phyloP scores from a whole-genome alignment of 164 flowering plant genomes.

The Taxillus chinensis region DNA sequence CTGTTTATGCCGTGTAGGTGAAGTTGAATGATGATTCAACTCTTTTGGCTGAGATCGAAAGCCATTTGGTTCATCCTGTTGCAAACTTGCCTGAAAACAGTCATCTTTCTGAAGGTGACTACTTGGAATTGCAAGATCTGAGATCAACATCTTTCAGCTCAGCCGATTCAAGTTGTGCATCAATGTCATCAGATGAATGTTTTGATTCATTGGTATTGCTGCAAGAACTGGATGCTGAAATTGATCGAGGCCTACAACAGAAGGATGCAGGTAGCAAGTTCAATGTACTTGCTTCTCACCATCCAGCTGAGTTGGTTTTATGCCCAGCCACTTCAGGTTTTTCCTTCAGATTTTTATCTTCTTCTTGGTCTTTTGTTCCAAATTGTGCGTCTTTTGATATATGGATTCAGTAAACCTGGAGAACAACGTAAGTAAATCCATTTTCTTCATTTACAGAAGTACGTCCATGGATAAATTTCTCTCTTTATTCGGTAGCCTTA shows the following conservation, averaged over 20 bases:
- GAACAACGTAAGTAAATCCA: no score
- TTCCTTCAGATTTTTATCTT: background rate
- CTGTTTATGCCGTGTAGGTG: conserved; percentile 14
- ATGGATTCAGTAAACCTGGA: background rate
- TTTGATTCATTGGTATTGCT: conserved; percentile 33
- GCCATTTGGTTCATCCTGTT: conserved; percentile 2
- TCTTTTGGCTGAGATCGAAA: background rate
- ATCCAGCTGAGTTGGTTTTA: conserved; percentile 17
- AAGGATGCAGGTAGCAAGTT: conserved; percentile 16
- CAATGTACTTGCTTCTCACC: conserved; percentile 12
- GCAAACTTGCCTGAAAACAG: conserved; percentile 11
- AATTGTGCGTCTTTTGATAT: background rate
- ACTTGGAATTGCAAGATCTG: conserved; percentile 43
- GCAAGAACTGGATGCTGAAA: conserved; percentile 21
- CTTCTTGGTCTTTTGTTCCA: background rate
- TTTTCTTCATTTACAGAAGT: no score
- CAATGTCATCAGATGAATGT: conserved; percentile 35
- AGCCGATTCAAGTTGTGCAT: conserved; percentile 31
- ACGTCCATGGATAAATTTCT: background rate
- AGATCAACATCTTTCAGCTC: conserved; percentile 37
- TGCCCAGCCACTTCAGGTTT: conserved; percentile 28
- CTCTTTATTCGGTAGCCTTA: background rate
- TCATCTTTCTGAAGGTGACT: conserved; percentile 24
- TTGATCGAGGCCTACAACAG: conserved; percentile 2
- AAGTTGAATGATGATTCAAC: conserved; percentile 4